These are phyloP conservation scores for Viridothelium virens DNA, from an alignment of 495 filamentous ascomycete species.

Conservation along the genomic window DNA sequence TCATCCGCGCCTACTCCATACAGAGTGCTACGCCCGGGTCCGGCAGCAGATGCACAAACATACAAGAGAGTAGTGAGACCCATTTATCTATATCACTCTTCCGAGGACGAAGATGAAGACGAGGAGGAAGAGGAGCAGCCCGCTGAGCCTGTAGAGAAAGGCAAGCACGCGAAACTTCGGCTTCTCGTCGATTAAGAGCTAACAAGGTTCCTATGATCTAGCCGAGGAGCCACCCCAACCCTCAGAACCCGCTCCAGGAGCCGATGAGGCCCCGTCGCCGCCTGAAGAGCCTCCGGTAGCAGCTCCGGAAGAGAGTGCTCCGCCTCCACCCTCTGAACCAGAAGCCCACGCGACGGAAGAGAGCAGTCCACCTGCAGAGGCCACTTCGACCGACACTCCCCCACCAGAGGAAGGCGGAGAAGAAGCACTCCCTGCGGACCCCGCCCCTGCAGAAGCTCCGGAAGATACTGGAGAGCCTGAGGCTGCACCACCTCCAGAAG, in stretches of 20 bases:
- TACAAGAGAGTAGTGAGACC: background rate
- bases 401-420: background rate
- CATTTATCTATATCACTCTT: background rate
- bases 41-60: background rate
- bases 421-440: background rate
- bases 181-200: background rate
- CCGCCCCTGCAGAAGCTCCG: background rate
- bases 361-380: background rate
- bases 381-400: background rate
- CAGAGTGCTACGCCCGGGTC: background rate
- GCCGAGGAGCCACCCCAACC: background rate
- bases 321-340: background rate
- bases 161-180: background rate
- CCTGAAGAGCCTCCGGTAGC: background rate
- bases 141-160: background rate
- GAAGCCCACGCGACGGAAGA: background rate
- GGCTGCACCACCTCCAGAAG: background rate
- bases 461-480: background rate
- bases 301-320: background rate
- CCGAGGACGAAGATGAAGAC: background rate
- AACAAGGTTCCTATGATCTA: background rate
- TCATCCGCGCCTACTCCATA: background rate
- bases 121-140: background rate
- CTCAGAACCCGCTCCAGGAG: background rate
- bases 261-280: background rate